A percentile compares a stretch with the other conserved stretches of the same genome.
Evolutionary conservation across 2,329 filamentous ascomycete genomes (phyloP).

Genomic region (Aspergillus neotritici): DNA sequence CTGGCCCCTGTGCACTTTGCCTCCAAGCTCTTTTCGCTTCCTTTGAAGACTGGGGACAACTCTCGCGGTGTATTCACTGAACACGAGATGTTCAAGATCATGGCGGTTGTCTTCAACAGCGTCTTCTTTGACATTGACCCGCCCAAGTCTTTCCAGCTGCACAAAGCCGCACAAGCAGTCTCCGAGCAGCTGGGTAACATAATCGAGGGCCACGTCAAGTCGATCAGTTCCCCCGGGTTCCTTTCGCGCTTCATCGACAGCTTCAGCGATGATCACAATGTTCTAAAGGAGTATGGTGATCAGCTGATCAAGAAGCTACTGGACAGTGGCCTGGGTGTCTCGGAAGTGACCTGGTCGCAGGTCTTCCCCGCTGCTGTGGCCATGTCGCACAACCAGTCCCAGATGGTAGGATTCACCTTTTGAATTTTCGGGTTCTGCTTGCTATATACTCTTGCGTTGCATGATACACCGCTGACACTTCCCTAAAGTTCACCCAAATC

Average conservation of each 20-base stretch:
- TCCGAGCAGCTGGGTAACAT: constrained; percentile 55
- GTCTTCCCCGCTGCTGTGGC: constrained; percentile 62
- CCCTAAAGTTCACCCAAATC: constrained; percentile 59
- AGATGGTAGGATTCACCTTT: constrained; percentile 44
- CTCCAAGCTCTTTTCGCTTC: constrained; percentile 50
- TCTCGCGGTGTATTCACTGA: constrained; percentile 52
- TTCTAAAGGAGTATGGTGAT: constrained; percentile 58
- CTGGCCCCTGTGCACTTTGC: constrained; percentile 53
- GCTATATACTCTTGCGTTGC: constrained; percentile 11
- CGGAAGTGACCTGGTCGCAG: constrained; percentile 66
- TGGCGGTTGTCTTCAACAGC: constrained; percentile 60
- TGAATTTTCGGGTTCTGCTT: constrained; percentile 21
- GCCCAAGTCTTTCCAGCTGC: constrained; percentile 60
- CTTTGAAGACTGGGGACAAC: constrained; percentile 49
- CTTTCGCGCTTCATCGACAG: constrained; percentile 49
- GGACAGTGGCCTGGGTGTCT: constrained; percentile 56
- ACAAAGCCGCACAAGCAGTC: constrained; percentile 53
- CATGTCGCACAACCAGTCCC: constrained; percentile 65
- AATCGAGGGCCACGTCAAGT: constrained; percentile 61
- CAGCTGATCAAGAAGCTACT: constrained; percentile 60
- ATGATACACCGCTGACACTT: neutral
- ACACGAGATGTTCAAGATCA: constrained; percentile 53
- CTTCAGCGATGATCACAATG: constrained; percentile 48
- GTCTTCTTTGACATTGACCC: constrained; percentile 64
- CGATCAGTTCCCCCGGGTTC: constrained; percentile 50